phyloP scores from a whole-genome alignment of 352 stramenopile species.

The Phytophthora agathidicida region DNA sequence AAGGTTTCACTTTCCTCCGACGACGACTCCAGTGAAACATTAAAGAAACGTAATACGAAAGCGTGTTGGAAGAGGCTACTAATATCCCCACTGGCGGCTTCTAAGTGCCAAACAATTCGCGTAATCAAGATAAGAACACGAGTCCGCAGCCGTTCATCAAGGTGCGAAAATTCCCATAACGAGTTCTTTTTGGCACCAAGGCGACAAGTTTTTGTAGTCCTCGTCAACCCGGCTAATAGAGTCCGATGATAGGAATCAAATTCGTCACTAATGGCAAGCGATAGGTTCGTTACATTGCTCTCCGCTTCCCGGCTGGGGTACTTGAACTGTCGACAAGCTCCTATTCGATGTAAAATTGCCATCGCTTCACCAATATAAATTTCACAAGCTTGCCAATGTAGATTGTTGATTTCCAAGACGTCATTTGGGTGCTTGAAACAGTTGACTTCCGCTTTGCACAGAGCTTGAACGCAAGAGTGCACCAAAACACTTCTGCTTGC shows the following conservation, averaged over 20 bases:
- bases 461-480: constrained; percentile 18
- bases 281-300: neutral
- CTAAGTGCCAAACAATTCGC: constrained; percentile 25
- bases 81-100: neutral
- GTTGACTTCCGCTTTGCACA: constrained; percentile 6
- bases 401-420: neutral
- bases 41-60: constrained; percentile 13
- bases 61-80: neutral
- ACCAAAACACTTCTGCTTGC: constrained; percentile 9
- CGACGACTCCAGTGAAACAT: neutral
- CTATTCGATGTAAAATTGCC: constrained; percentile 27
- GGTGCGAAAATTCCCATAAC: constrained; percentile 17
- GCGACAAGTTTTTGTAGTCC: neutral
- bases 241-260: constrained; percentile 5
- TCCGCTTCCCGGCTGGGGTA: constrained; percentile 12
- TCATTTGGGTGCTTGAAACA: neutral
- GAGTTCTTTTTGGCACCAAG: neutral
- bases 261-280: neutral
- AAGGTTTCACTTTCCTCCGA: constrained; percentile 1
- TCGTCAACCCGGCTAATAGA: neutral
- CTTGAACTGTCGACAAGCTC: constrained; percentile 28
- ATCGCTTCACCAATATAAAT: constrained; percentile 35
- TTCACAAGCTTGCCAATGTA: constrained; percentile 35
- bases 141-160: constrained; percentile 5
- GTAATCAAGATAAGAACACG: constrained; percentile 23